phyloP scores from a whole-genome alignment of 192 early-diverging fungal species.

The Coemansia sp. region DNA sequence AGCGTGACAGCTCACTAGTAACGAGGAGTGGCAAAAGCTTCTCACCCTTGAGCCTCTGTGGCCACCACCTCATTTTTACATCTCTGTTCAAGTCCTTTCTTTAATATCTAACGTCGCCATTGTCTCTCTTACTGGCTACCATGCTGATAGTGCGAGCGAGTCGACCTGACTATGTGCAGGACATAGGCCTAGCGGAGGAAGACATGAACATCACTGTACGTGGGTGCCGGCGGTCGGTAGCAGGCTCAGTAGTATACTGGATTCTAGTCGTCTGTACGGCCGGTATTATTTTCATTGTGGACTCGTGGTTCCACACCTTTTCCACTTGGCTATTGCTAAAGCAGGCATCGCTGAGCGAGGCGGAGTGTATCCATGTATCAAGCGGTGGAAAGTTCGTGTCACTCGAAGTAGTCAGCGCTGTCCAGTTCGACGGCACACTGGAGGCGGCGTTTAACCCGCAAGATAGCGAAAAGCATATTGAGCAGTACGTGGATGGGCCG shows the following conservation, averaged over 20 bases:
- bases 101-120: background rate
- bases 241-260: constrained; percentile 26
- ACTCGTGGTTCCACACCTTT: constrained; percentile 29
- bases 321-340: constrained; percentile 17
- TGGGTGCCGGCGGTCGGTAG: constrained; percentile 14
- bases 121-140: background rate
- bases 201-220: constrained; percentile 10
- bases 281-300: constrained; percentile 24
- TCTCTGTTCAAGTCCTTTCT: background rate
- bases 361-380: constrained; percentile 19
- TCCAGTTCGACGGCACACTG: background rate
- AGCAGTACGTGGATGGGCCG: background rate
- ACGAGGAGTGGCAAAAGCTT: background rate
- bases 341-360: constrained; percentile 1
- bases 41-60: background rate
- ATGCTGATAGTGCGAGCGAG: constrained; percentile 4
- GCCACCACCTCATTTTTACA: background rate
- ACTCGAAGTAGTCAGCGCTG: constrained; percentile 10
- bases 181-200: constrained; percentile 20
- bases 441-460: constrained; percentile 9
- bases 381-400: constrained; percentile 28
- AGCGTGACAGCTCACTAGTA: background rate
- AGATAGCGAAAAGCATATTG: background rate
- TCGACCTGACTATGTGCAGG: constrained; percentile 11
- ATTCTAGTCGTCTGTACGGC: constrained; percentile 20